phyloP scores from a whole-genome alignment of 2,329 filamentous ascomycete genomes.

The Zelopaecilomyces penicillatus region DNA sequence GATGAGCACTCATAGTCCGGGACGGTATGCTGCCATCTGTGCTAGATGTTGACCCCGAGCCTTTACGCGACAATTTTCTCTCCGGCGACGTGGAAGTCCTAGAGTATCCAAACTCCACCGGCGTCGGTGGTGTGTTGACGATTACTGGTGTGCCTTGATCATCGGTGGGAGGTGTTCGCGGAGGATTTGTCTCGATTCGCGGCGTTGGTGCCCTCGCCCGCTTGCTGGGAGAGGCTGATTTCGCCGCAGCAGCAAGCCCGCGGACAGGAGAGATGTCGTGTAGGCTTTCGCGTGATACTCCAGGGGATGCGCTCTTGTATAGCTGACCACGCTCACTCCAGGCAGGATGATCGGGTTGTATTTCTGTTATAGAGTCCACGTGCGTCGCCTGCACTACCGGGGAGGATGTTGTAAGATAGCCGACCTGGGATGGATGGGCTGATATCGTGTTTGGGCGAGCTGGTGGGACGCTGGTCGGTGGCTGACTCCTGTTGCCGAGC shows the following conservation, averaged over 20 bases:
- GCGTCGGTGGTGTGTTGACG: slow-evolving; percentile 59
- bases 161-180: slow-evolving; percentile 39
- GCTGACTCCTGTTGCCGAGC: slow-evolving; percentile 15
- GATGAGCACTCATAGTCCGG: slow-evolving; percentile 65
- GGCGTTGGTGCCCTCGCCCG: slow-evolving; percentile 19
- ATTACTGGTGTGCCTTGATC: slow-evolving; percentile 44
- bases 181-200: slow-evolving; percentile 26
- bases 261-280: slow-evolving; percentile 12
- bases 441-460: slow-evolving; percentile 28
- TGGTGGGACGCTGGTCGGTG: slow-evolving; percentile 16
- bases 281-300: slow-evolving; percentile 5
- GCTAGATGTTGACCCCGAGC: slow-evolving; percentile 17
- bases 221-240: slow-evolving; percentile 19
- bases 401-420: slow-evolving; percentile 61
- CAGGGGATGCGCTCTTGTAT: slow-evolving; percentile 7
- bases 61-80: slow-evolving; percentile 21
- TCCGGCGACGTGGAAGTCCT: slow-evolving; percentile 18
- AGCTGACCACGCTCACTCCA: slow-evolving; percentile 54
- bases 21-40: slow-evolving; percentile 53
- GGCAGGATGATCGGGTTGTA: slow-evolving; percentile 39
- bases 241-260: slow-evolving; percentile 21
- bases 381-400: slow-evolving; percentile 54
- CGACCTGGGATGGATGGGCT: slow-evolving; percentile 56
- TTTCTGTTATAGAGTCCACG: slow-evolving; percentile 20
- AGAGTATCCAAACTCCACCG: slow-evolving; percentile 35